Evolutionary conservation across 371 early-diverging fungal species (phyloP).

Genomic region (Mucor plumbeus): DNA sequence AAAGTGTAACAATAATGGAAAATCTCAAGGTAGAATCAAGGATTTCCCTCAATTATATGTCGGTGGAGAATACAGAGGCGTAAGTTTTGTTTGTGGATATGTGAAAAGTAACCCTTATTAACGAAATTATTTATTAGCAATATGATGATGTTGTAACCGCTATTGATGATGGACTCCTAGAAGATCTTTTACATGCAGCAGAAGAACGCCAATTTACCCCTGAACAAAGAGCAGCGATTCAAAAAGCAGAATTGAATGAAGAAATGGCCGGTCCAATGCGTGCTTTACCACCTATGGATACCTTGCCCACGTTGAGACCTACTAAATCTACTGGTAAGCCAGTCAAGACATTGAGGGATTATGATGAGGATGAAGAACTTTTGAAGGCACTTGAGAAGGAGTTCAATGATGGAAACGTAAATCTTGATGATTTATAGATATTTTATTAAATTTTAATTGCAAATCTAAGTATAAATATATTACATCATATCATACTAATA

Average conservation of each 20-base stretch:
- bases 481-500: neutral
- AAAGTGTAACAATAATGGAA: slow-evolving; percentile 41
- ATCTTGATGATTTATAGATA: slow-evolving; percentile 35
- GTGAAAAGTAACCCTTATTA: too few relatives aligned
- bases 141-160: slow-evolving; percentile 32
- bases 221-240: slow-evolving; percentile 41
- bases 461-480: neutral
- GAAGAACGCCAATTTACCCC: slow-evolving; percentile 35
- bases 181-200: slow-evolving; percentile 36
- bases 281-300: slow-evolving; percentile 33
- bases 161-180: slow-evolving; percentile 30
- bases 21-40: slow-evolving; percentile 36
- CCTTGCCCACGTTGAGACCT: slow-evolving; percentile 27
- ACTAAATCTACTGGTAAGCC: slow-evolving; percentile 28
- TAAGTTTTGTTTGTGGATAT: slow-evolving; percentile 16
- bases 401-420: slow-evolving; percentile 37
- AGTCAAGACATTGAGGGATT: slow-evolving; percentile 38
- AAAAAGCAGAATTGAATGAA: slow-evolving; percentile 38
- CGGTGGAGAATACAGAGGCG: slow-evolving; percentile 50
- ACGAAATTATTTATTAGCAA: slow-evolving; percentile 23
- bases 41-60: slow-evolving; percentile 50
- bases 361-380: slow-evolving; percentile 51
- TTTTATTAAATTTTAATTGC: neutral
- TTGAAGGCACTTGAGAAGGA: slow-evolving; percentile 44
- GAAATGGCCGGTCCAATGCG: slow-evolving; percentile 26